phyloP scores from a whole-genome alignment of 2,329 filamentous ascomycete genomes.

The Incumbomyces lentus region DNA sequence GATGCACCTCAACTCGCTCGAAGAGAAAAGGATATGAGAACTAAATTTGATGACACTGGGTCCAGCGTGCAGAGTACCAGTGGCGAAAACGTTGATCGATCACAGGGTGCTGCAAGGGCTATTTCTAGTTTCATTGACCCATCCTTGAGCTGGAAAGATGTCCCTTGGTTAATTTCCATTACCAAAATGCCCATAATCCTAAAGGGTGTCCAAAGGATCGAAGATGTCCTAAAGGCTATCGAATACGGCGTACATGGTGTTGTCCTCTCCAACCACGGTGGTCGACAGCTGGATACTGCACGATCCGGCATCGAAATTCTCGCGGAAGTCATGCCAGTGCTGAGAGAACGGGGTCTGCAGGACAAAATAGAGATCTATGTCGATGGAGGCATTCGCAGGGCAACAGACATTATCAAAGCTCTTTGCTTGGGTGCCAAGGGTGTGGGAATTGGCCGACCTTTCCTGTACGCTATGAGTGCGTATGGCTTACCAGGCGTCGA shows the following conservation, averaged over 20 bases:
- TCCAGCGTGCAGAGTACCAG: conserved; percentile 63
- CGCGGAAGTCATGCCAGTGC: conserved; percentile 82
- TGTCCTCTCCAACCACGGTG: conserved; percentile 91
- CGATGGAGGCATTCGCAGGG: conserved; percentile 81
- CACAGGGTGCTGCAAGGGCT: conserved; percentile 84
- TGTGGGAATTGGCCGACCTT: conserved; percentile 87
- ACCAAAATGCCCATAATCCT: conserved; percentile 92
- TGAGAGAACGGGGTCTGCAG: conserved; percentile 62
- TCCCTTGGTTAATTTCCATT: conserved; percentile 82
- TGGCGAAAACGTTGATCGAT: conserved; percentile 66
- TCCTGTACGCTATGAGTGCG: conserved; percentile 90
- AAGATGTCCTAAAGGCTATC: conserved; percentile 82
- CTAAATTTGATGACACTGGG: conserved; percentile 76
- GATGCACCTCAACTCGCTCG: conserved; percentile 92
- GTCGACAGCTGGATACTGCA: conserved; percentile 84
- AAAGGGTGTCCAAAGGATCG: conserved; percentile 92
- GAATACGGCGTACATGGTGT: conserved; percentile 77
- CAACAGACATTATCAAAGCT: conserved; percentile 91
- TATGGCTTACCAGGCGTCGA: conserved; percentile 84
- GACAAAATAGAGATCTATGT: conserved; percentile 76
- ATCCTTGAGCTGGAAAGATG: conserved; percentile 82
- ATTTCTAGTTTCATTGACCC: conserved; percentile 98
- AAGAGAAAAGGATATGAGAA: conserved; percentile 94
- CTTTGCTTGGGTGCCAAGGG: conserved; percentile 84
- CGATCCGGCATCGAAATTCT: conserved; percentile 82